Conservation (phyloP, 192 early-diverging fungal species). For the Phycomyces nitens region DNA sequence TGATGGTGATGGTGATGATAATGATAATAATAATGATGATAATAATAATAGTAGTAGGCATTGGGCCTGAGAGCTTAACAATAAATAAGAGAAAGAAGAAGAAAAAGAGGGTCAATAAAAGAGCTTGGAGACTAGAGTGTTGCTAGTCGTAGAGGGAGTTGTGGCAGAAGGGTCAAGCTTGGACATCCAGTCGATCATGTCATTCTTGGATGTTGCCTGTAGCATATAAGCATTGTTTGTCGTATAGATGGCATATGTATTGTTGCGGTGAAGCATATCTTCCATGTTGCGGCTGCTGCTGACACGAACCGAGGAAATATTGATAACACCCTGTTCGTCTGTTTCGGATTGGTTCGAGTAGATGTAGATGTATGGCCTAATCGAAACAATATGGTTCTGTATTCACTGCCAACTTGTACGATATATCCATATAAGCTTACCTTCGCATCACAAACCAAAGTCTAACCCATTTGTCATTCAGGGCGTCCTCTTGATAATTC, state of each 20-base stretch:
- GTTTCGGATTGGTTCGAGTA: conserved; percentile 60
- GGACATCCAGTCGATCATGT: conserved; percentile 67
- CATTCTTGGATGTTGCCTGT: conserved; percentile 56
- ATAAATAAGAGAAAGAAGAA: conserved; percentile 18
- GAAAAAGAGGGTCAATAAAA: neutral
- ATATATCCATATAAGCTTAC: conserved; percentile 27
- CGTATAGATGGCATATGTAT: conserved; percentile 72
- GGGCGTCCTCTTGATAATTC: conserved; percentile 47
- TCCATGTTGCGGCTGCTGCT: conserved; percentile 54
- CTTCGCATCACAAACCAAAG: conserved; percentile 77
- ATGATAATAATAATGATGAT: too few relatives aligned
- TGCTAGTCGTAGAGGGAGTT: too few relatives aligned
- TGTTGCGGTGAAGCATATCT: conserved; percentile 54
- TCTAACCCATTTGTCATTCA: conserved; percentile 65
- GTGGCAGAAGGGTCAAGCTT: conserved; percentile 27
- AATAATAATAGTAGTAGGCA: too few relatives aligned
- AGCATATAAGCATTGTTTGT: conserved; percentile 61
- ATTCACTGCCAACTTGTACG: neutral
- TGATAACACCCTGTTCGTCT: conserved; percentile 73
- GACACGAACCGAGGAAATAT: conserved; percentile 64
- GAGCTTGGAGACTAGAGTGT: neutral
- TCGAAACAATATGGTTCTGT: conserved; percentile 28
- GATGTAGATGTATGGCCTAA: conserved; percentile 76
- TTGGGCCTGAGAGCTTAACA: neutral
- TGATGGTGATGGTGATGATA: too few relatives aligned